A percentile compares a stretch with the other conserved stretches of the same genome.
These are phyloP conservation scores for Phytophthora foliorum DNA, from an alignment of 352 stramenopile species.

Conservation along the genomic window DNA sequence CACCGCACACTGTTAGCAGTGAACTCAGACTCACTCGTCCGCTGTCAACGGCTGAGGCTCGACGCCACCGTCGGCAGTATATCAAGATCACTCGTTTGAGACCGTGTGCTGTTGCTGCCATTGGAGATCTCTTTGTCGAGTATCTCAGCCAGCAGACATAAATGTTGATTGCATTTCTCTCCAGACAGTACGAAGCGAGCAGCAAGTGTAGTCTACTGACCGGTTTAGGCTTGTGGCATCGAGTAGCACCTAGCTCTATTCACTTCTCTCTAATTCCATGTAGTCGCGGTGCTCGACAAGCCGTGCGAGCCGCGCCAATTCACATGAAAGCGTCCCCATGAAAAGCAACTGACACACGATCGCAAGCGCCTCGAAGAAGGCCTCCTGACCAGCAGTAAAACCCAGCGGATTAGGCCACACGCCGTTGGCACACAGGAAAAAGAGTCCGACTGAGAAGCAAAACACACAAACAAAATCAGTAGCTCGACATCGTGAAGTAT, in stretches of 20 bases:
- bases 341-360: constrained; percentile 91
- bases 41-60: constrained; percentile 65
- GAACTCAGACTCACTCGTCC: constrained; percentile 57
- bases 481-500: not conserved
- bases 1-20: constrained; percentile 39
- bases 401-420: constrained; percentile 82
- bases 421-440: constrained; percentile 87
- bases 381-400: constrained; percentile 84
- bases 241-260: constrained; percentile 52
- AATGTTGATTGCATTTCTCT: constrained; percentile 2
- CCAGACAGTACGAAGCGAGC: not conserved
- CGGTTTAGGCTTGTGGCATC: constrained; percentile 4
- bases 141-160: constrained; percentile 83
- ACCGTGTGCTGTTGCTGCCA: constrained; percentile 58
- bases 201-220: constrained; percentile 11
- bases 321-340: constrained; percentile 86
- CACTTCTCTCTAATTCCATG: constrained; percentile 60
- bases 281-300: constrained; percentile 78
- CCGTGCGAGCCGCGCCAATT: constrained; percentile 65
- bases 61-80: constrained; percentile 83
- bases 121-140: constrained; percentile 77
- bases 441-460: constrained; percentile 61
- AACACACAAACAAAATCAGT: constrained; percentile 8
- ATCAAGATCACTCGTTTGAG: constrained; percentile 81
- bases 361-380: constrained; percentile 84